phyloP scores from a whole-genome alignment of 2,329 filamentous ascomycete species.

The Paracorniculantispora psalliotae region DNA sequence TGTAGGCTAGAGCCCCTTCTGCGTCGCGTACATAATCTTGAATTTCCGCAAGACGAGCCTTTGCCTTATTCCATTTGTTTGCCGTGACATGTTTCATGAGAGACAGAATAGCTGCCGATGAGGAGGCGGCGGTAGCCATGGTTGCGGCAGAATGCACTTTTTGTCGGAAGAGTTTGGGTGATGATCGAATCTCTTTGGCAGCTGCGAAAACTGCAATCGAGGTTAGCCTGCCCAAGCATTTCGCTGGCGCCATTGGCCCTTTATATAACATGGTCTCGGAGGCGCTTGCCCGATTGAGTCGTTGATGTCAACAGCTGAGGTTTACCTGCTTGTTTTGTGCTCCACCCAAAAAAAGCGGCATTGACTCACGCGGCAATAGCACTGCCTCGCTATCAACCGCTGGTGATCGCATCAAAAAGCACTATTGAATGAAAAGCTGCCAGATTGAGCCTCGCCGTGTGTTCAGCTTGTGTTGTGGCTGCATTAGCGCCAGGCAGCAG shows the following conservation, averaged over 20 bases:
- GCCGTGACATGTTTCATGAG: constrained; percentile 11
- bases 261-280: background rate
- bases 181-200: background rate
- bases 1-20: background rate
- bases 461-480: background rate
- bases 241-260: background rate
- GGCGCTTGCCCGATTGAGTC: background rate
- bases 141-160: background rate
- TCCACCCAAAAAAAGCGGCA: background rate
- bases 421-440: background rate
- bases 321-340: background rate
- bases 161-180: background rate
- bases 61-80: constrained; percentile 11
- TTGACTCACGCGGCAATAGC: constrained; percentile 3
- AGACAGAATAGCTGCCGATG: constrained; percentile 11
- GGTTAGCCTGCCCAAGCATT: background rate
- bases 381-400: background rate
- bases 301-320: background rate
- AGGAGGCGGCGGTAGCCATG: constrained; percentile 12
- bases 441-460: background rate
- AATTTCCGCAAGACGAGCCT: constrained; percentile 1
- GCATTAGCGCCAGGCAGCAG: background rate
- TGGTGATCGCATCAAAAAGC: background rate
- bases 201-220: background rate
- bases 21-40: background rate